phyloP scores from a whole-genome alignment of 345 rosid species.

The Erysimum cheiranthoides region DNA sequence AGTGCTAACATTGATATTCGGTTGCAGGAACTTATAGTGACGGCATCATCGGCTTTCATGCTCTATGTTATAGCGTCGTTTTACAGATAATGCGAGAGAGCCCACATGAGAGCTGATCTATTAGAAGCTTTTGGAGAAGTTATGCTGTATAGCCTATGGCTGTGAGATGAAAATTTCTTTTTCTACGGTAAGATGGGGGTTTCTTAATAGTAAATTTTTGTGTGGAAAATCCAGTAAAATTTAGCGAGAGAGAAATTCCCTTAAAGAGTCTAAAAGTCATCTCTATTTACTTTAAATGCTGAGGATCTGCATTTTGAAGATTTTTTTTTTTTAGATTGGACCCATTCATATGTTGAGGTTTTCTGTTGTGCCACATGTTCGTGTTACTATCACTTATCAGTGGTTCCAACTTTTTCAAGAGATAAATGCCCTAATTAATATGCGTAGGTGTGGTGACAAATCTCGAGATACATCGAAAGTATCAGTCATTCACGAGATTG shows the following conservation, averaged over 20 bases:
- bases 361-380: neutral
- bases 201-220: constrained; percentile 1
- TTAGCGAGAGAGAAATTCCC: neutral
- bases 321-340: neutral
- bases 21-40: constrained; percentile 70
- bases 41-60: constrained; percentile 55
- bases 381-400: neutral
- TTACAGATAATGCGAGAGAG: constrained; percentile 50
- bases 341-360: neutral
- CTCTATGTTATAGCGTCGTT: constrained; percentile 61
- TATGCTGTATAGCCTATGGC: constrained; percentile 22
- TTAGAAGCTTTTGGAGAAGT: constrained; percentile 24
- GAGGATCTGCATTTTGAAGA: neutral
- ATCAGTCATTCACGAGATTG: too few species aligned
- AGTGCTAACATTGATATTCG: constrained; percentile 10
- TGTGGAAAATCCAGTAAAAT: neutral
- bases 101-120: neutral
- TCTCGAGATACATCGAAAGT: neutral
- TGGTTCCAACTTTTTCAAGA: neutral
- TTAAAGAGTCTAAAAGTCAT: neutral
- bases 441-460: too few species aligned
- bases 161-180: constrained; percentile 17
- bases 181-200: constrained; percentile 1
- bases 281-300: neutral
- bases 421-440: neutral